phyloP scores from a whole-genome alignment of 1,284 basidiomycete species.

The Ustilago nuda region DNA sequence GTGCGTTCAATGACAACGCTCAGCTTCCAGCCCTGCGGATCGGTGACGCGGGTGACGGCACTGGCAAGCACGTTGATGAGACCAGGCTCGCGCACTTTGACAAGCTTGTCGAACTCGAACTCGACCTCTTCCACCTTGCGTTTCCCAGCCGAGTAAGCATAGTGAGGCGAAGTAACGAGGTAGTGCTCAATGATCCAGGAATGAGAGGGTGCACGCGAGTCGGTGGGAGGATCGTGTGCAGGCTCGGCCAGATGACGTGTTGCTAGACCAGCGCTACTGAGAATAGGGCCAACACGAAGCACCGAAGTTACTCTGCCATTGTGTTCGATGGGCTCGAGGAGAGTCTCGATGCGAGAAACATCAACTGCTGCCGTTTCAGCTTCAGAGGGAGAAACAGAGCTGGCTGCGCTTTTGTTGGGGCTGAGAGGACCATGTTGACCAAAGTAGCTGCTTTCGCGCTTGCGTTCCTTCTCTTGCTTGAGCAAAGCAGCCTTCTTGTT shows the following conservation, averaged over 20 bases:
- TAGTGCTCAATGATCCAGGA: slow-evolving; percentile 62
- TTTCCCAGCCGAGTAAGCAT: slow-evolving; percentile 54
- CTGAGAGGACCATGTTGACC: slow-evolving; percentile 27
- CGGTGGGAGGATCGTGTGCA: slow-evolving; percentile 45
- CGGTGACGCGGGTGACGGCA: slow-evolving; percentile 46
- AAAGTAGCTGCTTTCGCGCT: slow-evolving; percentile 45
- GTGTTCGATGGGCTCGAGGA: slow-evolving; percentile 59
- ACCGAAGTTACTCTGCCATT: slow-evolving; percentile 40
- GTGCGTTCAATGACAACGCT: slow-evolving; percentile 51
- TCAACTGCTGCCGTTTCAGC: slow-evolving; percentile 11
- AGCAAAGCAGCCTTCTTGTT: slow-evolving; percentile 54
- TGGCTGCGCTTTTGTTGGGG: slow-evolving; percentile 17
- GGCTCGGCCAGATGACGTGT: slow-evolving; percentile 50
- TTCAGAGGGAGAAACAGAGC: slow-evolving; percentile 3
- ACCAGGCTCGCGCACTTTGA: slow-evolving; percentile 44
- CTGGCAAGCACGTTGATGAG: slow-evolving; percentile 60
- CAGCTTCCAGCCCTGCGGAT: slow-evolving; percentile 53
- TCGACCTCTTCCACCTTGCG: slow-evolving; percentile 66
- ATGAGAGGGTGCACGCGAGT: slow-evolving; percentile 22
- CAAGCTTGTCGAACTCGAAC: slow-evolving; percentile 56
- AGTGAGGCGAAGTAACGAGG: slow-evolving; percentile 58
- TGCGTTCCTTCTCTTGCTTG: slow-evolving; percentile 48
- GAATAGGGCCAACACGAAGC: slow-evolving; percentile 56
- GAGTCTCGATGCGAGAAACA: slow-evolving; percentile 47
- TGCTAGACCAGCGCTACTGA: slow-evolving; percentile 44